Conservation (phyloP, 164 flowering plant species). For the Dillenia turbinata region DNA sequence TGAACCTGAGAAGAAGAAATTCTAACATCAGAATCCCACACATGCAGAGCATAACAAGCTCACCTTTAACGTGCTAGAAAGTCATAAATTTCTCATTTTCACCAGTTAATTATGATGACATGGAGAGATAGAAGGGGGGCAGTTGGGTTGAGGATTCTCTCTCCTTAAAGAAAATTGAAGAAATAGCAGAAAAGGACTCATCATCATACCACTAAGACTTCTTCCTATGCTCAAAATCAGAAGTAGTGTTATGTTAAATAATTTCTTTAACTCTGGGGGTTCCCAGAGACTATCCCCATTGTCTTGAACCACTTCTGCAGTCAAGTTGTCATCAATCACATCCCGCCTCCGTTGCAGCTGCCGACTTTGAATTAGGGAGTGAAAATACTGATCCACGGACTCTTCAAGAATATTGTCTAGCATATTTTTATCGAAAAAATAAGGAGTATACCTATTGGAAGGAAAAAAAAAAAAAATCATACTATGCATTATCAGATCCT, state of each 20-base stretch:
- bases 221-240: too few relatives aligned
- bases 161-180: too few relatives aligned
- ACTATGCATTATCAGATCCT: too few relatives aligned
- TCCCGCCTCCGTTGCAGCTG: conserved; percentile 72
- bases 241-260: background rate
- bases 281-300: conserved; percentile 66
- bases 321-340: conserved; percentile 64
- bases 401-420: conserved; percentile 92
- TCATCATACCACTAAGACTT: too few relatives aligned
- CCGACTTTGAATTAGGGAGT: conserved; percentile 71
- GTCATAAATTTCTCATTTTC: too few relatives aligned
- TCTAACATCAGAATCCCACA: too few relatives aligned
- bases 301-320: conserved; percentile 76
- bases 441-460: conserved; percentile 84
- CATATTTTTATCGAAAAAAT: conserved; percentile 85
- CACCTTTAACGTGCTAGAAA: too few relatives aligned
- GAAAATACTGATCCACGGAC: conserved; percentile 90
- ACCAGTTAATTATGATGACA: too few relatives aligned
- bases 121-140: too few relatives aligned
- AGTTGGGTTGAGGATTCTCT: too few relatives aligned
- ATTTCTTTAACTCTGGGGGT: conserved; percentile 75
- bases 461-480: conserved; percentile 1
- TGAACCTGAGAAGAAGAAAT: conserved; percentile 51
- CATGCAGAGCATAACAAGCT: too few relatives aligned
- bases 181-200: too few relatives aligned